Evolutionary conservation across 1,139 yeast genomes (phyloP).

Genomic region (Taiozyma sp.): DNA sequence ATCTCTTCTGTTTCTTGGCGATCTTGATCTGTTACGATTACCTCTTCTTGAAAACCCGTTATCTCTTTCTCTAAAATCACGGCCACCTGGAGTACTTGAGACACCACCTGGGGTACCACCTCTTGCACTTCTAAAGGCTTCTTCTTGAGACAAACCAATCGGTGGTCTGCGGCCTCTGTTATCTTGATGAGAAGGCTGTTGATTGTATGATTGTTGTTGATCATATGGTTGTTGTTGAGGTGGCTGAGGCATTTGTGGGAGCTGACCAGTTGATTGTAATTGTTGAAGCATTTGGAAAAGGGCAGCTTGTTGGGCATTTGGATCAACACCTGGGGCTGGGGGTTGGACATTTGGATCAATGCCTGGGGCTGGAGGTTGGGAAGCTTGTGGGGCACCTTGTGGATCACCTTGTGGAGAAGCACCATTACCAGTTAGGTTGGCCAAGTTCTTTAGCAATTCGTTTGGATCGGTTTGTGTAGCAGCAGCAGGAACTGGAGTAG

Average conservation of each 20-base stretch:
- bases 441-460: constrained; percentile 62
- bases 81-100: constrained; percentile 14
- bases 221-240: constrained; percentile 15
- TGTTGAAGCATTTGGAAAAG: constrained; percentile 39
- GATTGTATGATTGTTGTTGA: too few relatives aligned
- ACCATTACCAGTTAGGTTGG: constrained; percentile 37
- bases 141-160: constrained; percentile 18
- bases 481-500: constrained; percentile 19
- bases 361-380: constrained; percentile 22
- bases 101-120: constrained; percentile 5
- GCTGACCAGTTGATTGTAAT: constrained; percentile 27
- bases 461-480: constrained; percentile 41
- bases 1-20: constrained; percentile 20
- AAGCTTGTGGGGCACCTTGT: constrained; percentile 16
- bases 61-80: constrained; percentile 20
- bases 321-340: constrained; percentile 32
- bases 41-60: constrained; percentile 14
- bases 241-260: constrained; percentile 22
- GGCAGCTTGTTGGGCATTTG: constrained; percentile 35
- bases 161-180: constrained; percentile 7
- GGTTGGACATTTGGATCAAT: constrained; percentile 31
- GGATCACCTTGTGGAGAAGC: neutral
- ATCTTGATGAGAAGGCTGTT: constrained; percentile 7
- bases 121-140: constrained; percentile 24
- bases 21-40: constrained; percentile 23